Conservation (phyloP, 192 early-diverging fungal species). For the Rhizophagus clarus region DNA sequence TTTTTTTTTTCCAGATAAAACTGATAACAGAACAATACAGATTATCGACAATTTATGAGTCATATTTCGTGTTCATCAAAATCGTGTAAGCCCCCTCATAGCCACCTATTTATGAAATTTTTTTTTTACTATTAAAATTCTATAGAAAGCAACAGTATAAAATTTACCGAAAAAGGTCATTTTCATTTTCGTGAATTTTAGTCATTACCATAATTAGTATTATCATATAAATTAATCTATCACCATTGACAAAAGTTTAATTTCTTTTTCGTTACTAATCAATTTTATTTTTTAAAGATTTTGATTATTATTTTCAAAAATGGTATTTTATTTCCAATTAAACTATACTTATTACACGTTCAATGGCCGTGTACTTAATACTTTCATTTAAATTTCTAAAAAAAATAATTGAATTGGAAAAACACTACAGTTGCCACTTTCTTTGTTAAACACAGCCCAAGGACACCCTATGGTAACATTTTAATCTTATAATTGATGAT, state of each 20-base stretch:
- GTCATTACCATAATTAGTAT: no score
- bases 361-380: background rate
- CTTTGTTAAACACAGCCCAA: conserved; percentile 85
- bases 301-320: background rate
- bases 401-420: background rate
- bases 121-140: no score
- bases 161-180: no score
- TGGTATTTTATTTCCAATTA: background rate
- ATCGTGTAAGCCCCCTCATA: no score
- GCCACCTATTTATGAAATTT: no score
- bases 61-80: no score
- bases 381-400: background rate
- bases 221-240: no score
- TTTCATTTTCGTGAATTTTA: no score
- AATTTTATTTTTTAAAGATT: background rate
- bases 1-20: no score
- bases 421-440: conserved; percentile 78
- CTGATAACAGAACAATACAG: no score
- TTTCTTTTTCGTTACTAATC: background rate
- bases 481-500: background rate
- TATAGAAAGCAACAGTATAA: no score
- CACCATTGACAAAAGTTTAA: background rate
- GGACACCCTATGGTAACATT: conserved; percentile 77
- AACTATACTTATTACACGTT: background rate
- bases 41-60: no score